phyloP scores from a whole-genome alignment of 495 filamentous ascomycete genomes.

The Daldinia concentrica region DNA sequence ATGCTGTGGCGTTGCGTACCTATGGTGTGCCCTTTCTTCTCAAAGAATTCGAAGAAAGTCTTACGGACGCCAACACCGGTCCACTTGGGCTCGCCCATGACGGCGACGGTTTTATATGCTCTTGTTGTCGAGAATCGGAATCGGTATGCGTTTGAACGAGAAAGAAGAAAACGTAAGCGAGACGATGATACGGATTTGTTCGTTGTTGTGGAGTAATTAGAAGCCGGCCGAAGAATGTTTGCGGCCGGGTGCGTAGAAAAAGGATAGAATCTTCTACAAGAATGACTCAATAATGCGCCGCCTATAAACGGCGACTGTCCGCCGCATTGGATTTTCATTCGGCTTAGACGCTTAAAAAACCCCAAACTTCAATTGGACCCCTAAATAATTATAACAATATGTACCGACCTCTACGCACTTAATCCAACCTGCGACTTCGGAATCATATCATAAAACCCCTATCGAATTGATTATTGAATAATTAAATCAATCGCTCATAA shows the following conservation, averaged over 20 bases:
- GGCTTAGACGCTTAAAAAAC: slow-evolving; percentile 8
- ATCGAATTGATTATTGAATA: slow-evolving; percentile 10
- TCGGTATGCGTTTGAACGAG: slow-evolving; percentile 12
- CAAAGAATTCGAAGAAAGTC: slow-evolving; percentile 87
- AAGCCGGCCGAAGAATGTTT: slow-evolving; percentile 26
- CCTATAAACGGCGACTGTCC: slow-evolving; percentile 46
- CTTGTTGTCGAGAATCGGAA: slow-evolving; percentile 31
- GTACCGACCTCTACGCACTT: slow-evolving; percentile 13
- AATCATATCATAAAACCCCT: not conserved
- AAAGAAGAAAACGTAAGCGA: slow-evolving; percentile 5
- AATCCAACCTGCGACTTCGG: slow-evolving; percentile 22
- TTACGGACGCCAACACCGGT: slow-evolving; percentile 72
- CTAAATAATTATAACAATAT: slow-evolving; percentile 6
- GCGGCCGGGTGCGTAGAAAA: slow-evolving; percentile 35
- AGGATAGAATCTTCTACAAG: slow-evolving; percentile 51
- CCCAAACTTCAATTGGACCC: slow-evolving; percentile 19
- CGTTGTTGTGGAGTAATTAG: slow-evolving; percentile 29
- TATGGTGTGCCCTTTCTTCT: slow-evolving; percentile 66
- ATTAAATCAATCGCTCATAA: not conserved
- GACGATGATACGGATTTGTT: slow-evolving; percentile 11
- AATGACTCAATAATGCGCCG: slow-evolving; percentile 46
- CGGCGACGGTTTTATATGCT: slow-evolving; percentile 33
- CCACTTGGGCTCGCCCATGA: slow-evolving; percentile 65
- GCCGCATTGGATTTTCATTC: slow-evolving; percentile 41
- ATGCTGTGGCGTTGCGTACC: slow-evolving; percentile 51